Percentiles rank a stretch among this genome's conserved stretches.
phyloP scores from a whole-genome alignment of 73 alveolate species.

The Tetrahymena thermophila region DNA sequence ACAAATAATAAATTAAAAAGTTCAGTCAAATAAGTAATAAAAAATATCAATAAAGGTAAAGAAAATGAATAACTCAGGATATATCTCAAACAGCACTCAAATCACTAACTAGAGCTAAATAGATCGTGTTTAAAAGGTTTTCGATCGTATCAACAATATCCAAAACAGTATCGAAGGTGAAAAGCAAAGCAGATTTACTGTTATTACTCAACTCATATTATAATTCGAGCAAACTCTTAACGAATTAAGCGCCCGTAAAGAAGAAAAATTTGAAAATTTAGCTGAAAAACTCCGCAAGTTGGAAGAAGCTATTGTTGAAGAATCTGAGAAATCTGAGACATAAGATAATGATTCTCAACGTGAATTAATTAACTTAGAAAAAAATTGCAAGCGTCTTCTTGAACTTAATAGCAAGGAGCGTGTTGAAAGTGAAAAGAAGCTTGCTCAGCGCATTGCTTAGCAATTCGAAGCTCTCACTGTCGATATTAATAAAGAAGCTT shows the following conservation, averaged over 20 bases:
- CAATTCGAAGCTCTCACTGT: conserved; percentile 23
- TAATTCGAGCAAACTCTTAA: not conserved
- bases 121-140: not conserved
- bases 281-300: not conserved
- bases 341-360: not conserved
- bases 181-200: not conserved
- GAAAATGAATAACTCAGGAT: conserved; percentile 1
- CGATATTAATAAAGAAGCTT: conserved; percentile 18
- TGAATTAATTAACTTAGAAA: conserved; percentile 19
- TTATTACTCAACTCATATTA: not conserved
- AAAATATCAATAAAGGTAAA: not conserved
- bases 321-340: not conserved
- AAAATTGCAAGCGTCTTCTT: conserved; percentile 34
- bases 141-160: not conserved
- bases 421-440: conserved; percentile 33
- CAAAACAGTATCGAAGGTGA: not conserved
- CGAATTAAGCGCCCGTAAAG: not conserved
- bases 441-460: conserved; percentile 26
- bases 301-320: not conserved
- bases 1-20: not conserved
- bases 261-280: not conserved
- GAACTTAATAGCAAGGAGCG: conserved; percentile 30
- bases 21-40: not conserved
- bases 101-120: not conserved
- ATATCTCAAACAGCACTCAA: not conserved